Evolutionary conservation across 768 basidiomycete genomes (phyloP), one percentile per base, ranked within the genome.

Genomic region (Pseudohyphozyma bogoriensis): DNA sequence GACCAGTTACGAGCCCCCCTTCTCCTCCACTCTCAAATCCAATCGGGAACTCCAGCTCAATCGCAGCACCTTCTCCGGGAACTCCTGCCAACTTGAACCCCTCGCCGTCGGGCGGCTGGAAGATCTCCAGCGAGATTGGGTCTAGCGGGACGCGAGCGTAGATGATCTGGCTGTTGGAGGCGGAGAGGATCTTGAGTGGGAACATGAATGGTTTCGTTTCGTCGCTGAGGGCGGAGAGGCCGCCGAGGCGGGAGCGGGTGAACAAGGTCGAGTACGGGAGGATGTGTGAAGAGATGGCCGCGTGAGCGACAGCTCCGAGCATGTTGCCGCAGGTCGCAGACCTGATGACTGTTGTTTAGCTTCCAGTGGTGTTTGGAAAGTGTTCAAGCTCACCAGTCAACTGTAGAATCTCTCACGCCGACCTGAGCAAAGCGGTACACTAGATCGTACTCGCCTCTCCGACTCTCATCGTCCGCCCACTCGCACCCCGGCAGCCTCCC

Each of bases 351-450:
- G 2, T 12, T 3, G 10, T 6, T 15, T 24, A 33, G 44, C 3
- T 10, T 3, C 15, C 15, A 35, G 49, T 11, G 16, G 28, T 26
- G 36, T 24, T 22, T 22, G 42, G n/a, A 18, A 18, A 26, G 26
- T 12, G 24, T 3, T 12, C 11, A 45, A 32, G 45, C 62, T 28
- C 10, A 63, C 63, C 66, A 67, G 49, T 67, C 66, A 13, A 67
- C 37, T 20, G 10, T 51, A 0, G 45, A n/a, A 18, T 61, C 50
- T 8, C 42, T 24, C 12, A 67, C 55, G 15, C 63, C 63, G 20
- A 67, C 66, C 47, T 67, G 66, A 4, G 55, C 57, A 18, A 64
- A 67, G 7, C 66, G 66, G 33, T 67, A 67, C 20, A 64, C 57
- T 22, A 67, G 6, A 22, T 67, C 66, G 51, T 53, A 67, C 6